Conservation (phyloP, 2,329 filamentous ascomycete species). For the Diaporthe destruens region DNA sequence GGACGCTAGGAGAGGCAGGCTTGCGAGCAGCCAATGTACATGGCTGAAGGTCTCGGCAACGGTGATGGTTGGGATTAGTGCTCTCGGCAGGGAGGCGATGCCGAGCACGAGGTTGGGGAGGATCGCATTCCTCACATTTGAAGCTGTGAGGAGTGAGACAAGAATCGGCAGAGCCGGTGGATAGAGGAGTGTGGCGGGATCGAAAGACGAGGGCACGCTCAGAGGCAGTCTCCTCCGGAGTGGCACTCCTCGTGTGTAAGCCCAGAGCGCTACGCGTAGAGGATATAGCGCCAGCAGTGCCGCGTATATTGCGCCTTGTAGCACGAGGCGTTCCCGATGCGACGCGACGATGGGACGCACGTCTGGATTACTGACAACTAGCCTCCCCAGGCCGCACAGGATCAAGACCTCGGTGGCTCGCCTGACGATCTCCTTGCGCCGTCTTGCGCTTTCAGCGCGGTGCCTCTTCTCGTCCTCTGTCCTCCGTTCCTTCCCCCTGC, state of each 20-base stretch:
- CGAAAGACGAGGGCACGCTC: conserved; percentile 80
- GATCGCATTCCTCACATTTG: conserved; percentile 70
- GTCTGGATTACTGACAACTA: conserved; percentile 61
- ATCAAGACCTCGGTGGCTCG: conserved; percentile 66
- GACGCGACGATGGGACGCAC: conserved; percentile 59
- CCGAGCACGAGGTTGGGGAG: conserved; percentile 86
- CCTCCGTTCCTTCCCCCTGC: conserved; percentile 43
- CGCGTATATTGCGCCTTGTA: conserved; percentile 53
- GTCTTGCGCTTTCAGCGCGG: conserved; percentile 53
- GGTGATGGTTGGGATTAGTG: conserved; percentile 76
- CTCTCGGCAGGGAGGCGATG: conserved; percentile 80
- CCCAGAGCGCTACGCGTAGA: conserved; percentile 66
- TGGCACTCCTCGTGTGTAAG: conserved; percentile 54
- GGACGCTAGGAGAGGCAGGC: conserved; percentile 73
- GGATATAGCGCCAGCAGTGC: conserved; percentile 68
- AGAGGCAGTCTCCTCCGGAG: conserved; percentile 52
- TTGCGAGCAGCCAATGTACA: conserved; percentile 84
- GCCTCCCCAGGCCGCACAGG: conserved; percentile 61
- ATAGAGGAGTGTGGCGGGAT: conserved; percentile 92
- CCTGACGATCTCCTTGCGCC: conserved; percentile 64
- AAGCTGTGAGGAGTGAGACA: conserved; percentile 80
- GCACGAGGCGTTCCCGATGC: conserved; percentile 62
- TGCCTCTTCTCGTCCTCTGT: conserved; percentile 37
- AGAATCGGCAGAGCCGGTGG: conserved; percentile 81
- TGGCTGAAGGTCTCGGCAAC: conserved; percentile 70